These are phyloP conservation scores for Yarrowia sp. DNA, from an alignment of 805 yeast species.

Conservation along the genomic window DNA sequence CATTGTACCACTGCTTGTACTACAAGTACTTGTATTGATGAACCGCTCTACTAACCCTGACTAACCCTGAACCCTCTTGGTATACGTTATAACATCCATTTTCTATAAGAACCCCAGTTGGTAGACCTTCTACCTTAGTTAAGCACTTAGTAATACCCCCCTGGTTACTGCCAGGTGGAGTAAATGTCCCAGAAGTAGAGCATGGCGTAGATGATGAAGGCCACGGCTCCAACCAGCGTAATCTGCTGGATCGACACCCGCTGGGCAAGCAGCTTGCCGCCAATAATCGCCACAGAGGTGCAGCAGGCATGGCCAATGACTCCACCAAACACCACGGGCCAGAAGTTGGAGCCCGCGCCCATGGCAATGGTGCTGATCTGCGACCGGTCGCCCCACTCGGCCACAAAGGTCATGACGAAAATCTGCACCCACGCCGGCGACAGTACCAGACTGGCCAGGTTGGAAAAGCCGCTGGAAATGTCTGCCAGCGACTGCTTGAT, in stretches of 20 bases:
- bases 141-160: too few species aligned
- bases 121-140: neutral
- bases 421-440: constrained; percentile 95
- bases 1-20: too few species aligned
- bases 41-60: too few species aligned
- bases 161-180: constrained; percentile 1
- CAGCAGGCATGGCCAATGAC: constrained; percentile 88
- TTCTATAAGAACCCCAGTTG: neutral
- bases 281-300: constrained; percentile 88
- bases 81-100: too few species aligned
- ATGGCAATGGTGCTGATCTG: constrained; percentile 98
- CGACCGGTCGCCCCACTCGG: constrained; percentile 99
- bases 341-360: constrained; percentile 96
- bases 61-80: too few species aligned
- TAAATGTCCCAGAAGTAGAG: constrained; percentile 60
- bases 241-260: constrained; percentile 90
- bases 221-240: constrained; percentile 87
- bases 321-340: constrained; percentile 89
- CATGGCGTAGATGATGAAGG: constrained; percentile 82
- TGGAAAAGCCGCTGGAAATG: constrained; percentile 54
- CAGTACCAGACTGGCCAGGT: constrained; percentile 67
- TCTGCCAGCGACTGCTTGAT: constrained; percentile 39
- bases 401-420: constrained; percentile 92
- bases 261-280: constrained; percentile 89
- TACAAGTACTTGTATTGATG: too few species aligned